Percentiles rank a stretch among this genome's conserved stretches.
phyloP scores from a whole-genome alignment of 2,329 filamentous ascomycete species.

The Penicillium sp. region DNA sequence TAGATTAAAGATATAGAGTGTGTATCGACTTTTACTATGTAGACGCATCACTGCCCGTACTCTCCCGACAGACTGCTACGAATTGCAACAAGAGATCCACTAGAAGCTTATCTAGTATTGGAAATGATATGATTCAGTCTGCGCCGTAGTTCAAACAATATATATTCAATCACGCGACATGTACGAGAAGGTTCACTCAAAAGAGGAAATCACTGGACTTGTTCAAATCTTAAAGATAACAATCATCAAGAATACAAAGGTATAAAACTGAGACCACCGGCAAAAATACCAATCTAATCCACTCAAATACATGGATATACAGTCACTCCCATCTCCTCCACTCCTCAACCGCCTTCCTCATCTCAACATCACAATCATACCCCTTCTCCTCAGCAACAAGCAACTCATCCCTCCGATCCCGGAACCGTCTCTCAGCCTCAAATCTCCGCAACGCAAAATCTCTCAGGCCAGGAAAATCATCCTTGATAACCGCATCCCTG shows the following conservation, averaged over 20 bases:
- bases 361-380: slow-evolving; percentile 55
- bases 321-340: slow-evolving; percentile 58
- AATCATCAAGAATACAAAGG: background rate
- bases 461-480: slow-evolving; percentile 69
- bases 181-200: background rate
- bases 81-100: no score
- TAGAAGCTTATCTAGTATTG: no score
- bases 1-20: no score
- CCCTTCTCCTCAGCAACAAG: slow-evolving; percentile 62
- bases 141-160: background rate
- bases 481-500: slow-evolving; percentile 63
- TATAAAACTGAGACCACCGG: background rate
- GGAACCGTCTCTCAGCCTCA: slow-evolving; percentile 62
- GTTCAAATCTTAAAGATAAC: background rate
- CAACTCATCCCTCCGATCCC: slow-evolving; percentile 58
- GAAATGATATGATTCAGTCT: no score
- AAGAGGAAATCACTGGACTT: background rate
- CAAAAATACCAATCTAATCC: background rate
- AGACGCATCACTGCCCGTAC: no score
- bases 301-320: background rate
- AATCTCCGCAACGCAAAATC: slow-evolving; percentile 62
- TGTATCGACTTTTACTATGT: no score
- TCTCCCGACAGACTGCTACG: background rate
- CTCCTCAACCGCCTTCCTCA: slow-evolving; percentile 54
- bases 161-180: background rate